These are phyloP conservation scores for Elsinoe batatas DNA, from an alignment of 2,329 filamentous ascomycete genomes.

Conservation along the genomic window DNA sequence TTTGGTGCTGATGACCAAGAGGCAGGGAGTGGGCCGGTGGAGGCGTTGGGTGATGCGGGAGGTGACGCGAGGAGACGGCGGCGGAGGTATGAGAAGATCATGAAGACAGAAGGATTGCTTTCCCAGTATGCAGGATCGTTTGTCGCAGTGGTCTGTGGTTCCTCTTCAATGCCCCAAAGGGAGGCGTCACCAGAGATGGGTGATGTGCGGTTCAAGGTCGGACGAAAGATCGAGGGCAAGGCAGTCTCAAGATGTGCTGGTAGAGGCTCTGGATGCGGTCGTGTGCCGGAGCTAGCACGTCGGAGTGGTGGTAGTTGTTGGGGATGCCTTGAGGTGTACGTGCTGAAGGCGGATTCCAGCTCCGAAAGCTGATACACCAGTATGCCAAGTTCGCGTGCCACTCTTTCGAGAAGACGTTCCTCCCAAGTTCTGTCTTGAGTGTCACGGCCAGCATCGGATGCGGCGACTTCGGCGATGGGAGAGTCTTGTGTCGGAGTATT, in stretches of 20 bases:
- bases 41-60: conserved; percentile 18
- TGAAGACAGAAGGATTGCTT: conserved; percentile 76
- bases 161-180: conserved; percentile 58
- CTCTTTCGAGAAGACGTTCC: conserved; percentile 65
- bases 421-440: conserved; percentile 51
- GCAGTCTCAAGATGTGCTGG: conserved; percentile 17
- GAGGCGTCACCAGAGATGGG: conserved; percentile 40
- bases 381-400: conserved; percentile 77
- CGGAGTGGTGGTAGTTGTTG: conserved; percentile 16
- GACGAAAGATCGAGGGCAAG: conserved; percentile 38
- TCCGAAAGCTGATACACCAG: conserved; percentile 75
- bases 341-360: conserved; percentile 80
- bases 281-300: conserved; percentile 7
- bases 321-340: conserved; percentile 49
- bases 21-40: conserved; percentile 22
- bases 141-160: conserved; percentile 31
- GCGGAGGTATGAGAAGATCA: conserved; percentile 81
- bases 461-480: conserved; percentile 21
- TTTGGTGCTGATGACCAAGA: conserved; percentile 25
- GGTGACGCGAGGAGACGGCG: conserved; percentile 56
- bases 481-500: conserved; percentile 26
- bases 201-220: conserved; percentile 33
- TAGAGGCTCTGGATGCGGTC: conserved; percentile 22
- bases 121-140: conserved; percentile 53
- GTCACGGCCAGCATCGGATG: conserved; percentile 26